Conservation (phyloP, 768 basidiomycete species). For the Kwoniella sp. region DNA sequence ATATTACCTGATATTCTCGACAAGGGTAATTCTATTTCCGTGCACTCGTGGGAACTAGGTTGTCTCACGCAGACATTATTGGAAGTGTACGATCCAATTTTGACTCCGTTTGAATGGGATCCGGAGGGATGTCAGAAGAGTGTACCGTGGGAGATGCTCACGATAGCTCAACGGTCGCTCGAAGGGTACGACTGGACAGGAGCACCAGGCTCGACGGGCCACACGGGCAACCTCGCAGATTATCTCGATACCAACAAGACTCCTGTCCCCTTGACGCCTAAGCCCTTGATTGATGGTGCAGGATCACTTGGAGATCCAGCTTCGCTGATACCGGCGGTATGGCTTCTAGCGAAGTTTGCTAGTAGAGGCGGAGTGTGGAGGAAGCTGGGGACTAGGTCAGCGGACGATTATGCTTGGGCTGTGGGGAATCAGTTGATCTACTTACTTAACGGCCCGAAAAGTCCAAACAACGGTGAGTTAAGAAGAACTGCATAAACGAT, state of each 20-base stretch:
- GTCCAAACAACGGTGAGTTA: not conserved
- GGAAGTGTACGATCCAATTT: conserved; percentile 21
- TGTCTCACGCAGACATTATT: conserved; percentile 12
- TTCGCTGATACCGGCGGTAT: conserved; percentile 12
- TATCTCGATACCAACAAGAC: conserved; percentile 9
- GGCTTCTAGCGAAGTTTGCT: conserved; percentile 18
- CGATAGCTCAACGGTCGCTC: conserved; percentile 3
- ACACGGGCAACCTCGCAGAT: not conserved
- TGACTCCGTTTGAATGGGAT: conserved; percentile 23
- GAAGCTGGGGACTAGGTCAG: not conserved
- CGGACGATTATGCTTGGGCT: conserved; percentile 31
- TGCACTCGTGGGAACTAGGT: conserved; percentile 29
- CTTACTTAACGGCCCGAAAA: conserved; percentile 3
- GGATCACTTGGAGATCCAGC: conserved; percentile 27
- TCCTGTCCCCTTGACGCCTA: conserved; percentile 1
- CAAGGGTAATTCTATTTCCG: conserved; percentile 21
- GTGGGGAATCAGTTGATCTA: conserved; percentile 26
- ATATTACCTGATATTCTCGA: conserved; percentile 12
- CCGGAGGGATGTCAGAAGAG: not conserved
- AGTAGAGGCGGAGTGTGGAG: conserved; percentile 2
- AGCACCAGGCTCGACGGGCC: conserved; percentile 5
- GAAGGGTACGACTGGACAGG: conserved; percentile 20
- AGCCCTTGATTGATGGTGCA: conserved; percentile 22
- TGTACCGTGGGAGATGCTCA: conserved; percentile 14
- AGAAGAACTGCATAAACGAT: too few species aligned